phyloP scores from a whole-genome alignment of 176 grass and related monocot genomes.

The Rhynchospora pubera region DNA sequence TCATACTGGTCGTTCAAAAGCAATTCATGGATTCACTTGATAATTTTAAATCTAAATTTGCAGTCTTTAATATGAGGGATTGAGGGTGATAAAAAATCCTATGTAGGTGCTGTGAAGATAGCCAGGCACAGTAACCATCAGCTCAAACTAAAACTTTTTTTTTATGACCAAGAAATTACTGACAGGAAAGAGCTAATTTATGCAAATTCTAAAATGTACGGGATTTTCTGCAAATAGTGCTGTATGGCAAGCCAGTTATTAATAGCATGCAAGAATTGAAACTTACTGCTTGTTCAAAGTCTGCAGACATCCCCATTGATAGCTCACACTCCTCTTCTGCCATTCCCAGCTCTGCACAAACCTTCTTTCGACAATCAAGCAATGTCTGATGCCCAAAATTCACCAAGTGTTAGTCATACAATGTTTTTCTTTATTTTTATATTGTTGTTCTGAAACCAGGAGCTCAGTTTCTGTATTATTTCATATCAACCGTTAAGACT shows the following conservation, averaged over 20 bases:
- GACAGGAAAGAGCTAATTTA: neutral
- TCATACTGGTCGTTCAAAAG: neutral
- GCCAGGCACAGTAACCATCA: neutral
- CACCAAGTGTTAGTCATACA: neutral
- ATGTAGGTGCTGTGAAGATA: neutral
- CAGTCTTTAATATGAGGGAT: neutral
- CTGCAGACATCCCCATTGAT: conserved; percentile 98
- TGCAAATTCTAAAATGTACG: neutral
- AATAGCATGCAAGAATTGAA: neutral
- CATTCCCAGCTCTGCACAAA: conserved; percentile 71
- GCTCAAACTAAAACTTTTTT: neutral
- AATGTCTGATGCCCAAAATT: conserved; percentile 33
- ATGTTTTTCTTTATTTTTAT: neutral
- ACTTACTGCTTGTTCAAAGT: conserved; percentile 96
- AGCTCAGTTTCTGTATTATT: neutral
- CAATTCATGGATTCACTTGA: neutral
- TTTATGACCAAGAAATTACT: neutral
- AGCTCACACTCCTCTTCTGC: conserved; percentile 71
- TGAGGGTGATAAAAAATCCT: neutral
- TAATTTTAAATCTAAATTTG: neutral
- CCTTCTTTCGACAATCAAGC: conserved; percentile 41
- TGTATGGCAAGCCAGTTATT: neutral
- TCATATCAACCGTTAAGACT: neutral
- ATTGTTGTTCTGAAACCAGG: neutral
- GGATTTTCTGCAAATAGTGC: neutral